Evolutionary conservation across 257 asterid species (phyloP), one percentile per base, ranked within the genome.

Genomic region (Echites panduratus): DNA sequence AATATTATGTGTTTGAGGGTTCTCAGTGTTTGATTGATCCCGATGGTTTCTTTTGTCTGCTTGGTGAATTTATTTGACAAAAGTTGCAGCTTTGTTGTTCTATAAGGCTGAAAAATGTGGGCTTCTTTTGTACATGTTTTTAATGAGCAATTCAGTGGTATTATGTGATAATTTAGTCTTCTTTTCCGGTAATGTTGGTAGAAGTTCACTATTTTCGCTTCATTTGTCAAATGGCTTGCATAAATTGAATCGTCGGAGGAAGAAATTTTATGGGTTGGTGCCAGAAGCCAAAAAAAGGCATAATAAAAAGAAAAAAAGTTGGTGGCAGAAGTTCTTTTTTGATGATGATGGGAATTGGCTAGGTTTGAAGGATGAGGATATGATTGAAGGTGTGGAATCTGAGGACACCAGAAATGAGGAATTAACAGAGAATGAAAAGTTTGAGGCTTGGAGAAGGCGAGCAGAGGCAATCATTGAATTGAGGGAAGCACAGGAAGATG

Each of bases 371-470:
- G 99, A 94, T 73, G 96, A 91, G 3, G 87, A 82, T 66, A 79
- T 80, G 86, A 72, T 90, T 38, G 92, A 91, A 19, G 86, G 70
- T 66, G 77, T 88, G 75, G 97, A 88, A 48, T 44, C 88, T 7
- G 91, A 82, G 70, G 84, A 72, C 17, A 68, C 82, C 24, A 77
- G 81, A 44, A 87, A 79, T 54, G 83, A 78, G 58, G 90, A 87
- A 9, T 76, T 91, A 9, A 85, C 99, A 1, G 97, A 89, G 78
- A 73, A 85, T 47, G 97, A 95, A 68, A 95, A 92, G 84, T 92
- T 95, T 78, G 99, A 95, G 86, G 97, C 92, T 5, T 95, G 99
- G 99, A 91, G 79, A 73, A 84, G 89, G 82, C 88, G 98, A 66
- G 98, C 98, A 0, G 99, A 94, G 88, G 91, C 96, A 0, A 95